Conservation (phyloP, 345 rosid species). For the Conringia planisiliqua region DNA sequence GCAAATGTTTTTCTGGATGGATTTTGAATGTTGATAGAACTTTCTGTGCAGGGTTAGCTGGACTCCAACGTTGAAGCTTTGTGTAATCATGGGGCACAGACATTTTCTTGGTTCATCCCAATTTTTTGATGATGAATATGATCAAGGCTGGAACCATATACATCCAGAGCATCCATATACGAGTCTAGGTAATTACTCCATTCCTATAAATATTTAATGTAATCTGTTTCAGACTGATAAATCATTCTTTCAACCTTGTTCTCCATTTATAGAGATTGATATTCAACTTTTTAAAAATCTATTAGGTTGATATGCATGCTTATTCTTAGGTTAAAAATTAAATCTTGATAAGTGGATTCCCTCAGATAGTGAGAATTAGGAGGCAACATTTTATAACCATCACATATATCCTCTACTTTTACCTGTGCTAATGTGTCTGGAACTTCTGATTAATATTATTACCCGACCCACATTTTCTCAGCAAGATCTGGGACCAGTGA, state of each 20-base stretch:
- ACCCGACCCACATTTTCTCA: conserved; percentile 31
- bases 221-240: neutral
- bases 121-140: conserved; percentile 56
- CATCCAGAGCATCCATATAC: conserved; percentile 53
- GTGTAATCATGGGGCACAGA: conserved; percentile 60
- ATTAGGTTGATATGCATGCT: conserved; percentile 14
- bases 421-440: neutral
- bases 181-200: conserved; percentile 45
- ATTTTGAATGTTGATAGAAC: conserved; percentile 10
- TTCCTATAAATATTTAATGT: neutral
- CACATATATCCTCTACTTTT: neutral
- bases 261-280: neutral
- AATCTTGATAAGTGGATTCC: conserved; percentile 1
- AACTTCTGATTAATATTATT: neutral
- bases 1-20: conserved; percentile 2
- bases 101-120: conserved; percentile 51
- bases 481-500: conserved; percentile 49
- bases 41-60: conserved; percentile 43
- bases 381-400: neutral
- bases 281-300: neutral
- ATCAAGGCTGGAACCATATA: conserved; percentile 64
- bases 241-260: neutral
- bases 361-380: conserved; percentile 11
- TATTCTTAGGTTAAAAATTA: neutral
- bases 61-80: conserved; percentile 14